A percentile compares a stretch with the other conserved stretches of the same genome.
Evolutionary conservation across 257 asterid genomes (phyloP).

Genomic region (Galeopsis tetrahit): DNA sequence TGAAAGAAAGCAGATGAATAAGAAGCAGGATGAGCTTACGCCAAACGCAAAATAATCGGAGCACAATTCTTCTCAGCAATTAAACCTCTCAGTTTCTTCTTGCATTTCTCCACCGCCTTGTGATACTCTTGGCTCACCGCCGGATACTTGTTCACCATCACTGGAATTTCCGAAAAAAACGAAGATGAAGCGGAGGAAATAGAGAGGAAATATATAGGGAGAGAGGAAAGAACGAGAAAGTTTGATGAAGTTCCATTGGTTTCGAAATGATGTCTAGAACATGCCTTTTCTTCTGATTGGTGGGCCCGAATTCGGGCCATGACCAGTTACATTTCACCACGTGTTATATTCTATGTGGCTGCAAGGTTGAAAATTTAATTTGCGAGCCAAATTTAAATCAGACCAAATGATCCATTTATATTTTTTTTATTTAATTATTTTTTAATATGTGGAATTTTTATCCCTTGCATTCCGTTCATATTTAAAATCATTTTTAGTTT

Average conservation of each 20-base stretch:
- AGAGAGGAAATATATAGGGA: neutral
- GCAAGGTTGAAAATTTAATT: neutral
- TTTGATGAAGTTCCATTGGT: slow-evolving; percentile 40
- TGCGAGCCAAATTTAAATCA: neutral
- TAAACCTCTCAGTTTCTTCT: slow-evolving; percentile 65
- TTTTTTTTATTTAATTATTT: no score
- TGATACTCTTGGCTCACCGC: slow-evolving; percentile 58
- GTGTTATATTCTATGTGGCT: neutral
- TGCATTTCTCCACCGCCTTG: slow-evolving; percentile 66
- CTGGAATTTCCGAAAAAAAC: neutral
- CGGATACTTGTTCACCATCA: slow-evolving; percentile 70
- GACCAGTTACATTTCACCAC: slow-evolving; percentile 4
- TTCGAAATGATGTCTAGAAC: slow-evolving; percentile 35
- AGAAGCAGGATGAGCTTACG: slow-evolving; percentile 37
- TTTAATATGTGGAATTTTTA: no score
- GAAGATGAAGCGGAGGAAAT: neutral
- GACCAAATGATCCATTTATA: neutral
- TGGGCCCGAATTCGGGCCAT: slow-evolving; percentile 7
- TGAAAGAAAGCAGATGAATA: neutral
- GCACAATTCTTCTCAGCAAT: slow-evolving; percentile 59
- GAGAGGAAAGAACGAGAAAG: slow-evolving; percentile 37
- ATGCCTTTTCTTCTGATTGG: slow-evolving; percentile 10
- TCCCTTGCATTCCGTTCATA: no score
- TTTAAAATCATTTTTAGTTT: no score
- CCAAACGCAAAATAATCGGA: slow-evolving; percentile 57